Evolutionary conservation across 352 stramenopile species (phyloP), one percentile per base, ranked within the genome.

Genomic region (Globisporangium spinosum): DNA sequence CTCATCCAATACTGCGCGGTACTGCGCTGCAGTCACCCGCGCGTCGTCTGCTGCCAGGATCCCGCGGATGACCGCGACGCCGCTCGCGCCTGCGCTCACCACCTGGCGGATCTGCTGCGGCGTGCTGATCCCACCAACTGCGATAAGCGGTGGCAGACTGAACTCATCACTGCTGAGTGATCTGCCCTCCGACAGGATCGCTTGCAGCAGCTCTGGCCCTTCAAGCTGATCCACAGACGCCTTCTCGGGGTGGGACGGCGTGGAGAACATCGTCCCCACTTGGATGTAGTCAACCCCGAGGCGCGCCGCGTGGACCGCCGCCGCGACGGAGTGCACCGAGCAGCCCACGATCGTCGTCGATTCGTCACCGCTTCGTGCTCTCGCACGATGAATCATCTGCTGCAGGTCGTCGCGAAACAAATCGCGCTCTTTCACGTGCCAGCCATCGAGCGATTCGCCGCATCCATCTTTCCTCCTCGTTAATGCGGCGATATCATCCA

Each of bases 251-350:
- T 88, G 80, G 0, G 80, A 83, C 12, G 60, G 38, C 12, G 80
- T 88, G 2, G 62, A 57, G 51, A 88, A 88, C 80, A 88, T 88
- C 13, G 80, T 88, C 1, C 80, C 80, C 29, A 86, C 80, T 59
- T 88, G 80, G 9, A 88, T 59, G 40, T 86, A 86, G 45, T 79
- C 76, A 20, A 80, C 62, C 2, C 69, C 74, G 1, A 72, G 57
- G 2, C 56, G 34, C 17, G 65, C 61, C 2, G 80, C 80, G 20
- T 47, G 20, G 0, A 77, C 2, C 0, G 77, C 80, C 0, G 68
- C 53, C 8, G 70, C 62, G 0, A 78, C 69, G 2, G 68, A 73
- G 47, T 88, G 79, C 58, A 85, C 79, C 0, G 80, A 88, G 64
- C 73, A 80, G 8, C 77, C 77, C 20, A 77, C 56, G 3, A 76